A percentile compares a stretch with the other conserved stretches of the same genome.
Conservation (phyloP, 169 alveolate genomes). For the Plasmodium vinckei region DNA sequence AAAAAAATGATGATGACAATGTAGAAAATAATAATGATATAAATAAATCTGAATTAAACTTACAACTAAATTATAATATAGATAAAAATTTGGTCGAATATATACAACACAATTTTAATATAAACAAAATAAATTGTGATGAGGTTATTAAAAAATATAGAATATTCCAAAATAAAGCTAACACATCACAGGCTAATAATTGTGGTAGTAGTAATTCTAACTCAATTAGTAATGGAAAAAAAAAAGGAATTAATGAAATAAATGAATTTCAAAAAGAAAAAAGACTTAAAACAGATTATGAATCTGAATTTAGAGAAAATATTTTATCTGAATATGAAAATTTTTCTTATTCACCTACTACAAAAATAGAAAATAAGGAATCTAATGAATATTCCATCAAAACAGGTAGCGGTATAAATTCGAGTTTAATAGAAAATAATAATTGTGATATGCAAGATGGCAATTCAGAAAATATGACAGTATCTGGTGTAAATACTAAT, state of each 20-base stretch:
- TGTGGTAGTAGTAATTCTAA: neutral
- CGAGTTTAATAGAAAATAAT: neutral
- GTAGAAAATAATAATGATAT: neutral
- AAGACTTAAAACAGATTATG: slow-evolving; percentile 13
- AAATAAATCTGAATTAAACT: neutral
- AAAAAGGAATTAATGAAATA: neutral
- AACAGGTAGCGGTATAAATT: neutral
- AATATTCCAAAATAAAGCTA: neutral
- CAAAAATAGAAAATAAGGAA: neutral
- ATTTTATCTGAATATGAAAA: neutral
- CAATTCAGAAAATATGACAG: neutral
- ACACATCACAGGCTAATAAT: neutral
- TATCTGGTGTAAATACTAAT: too few species aligned
- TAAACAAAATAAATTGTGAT: slow-evolving; percentile 4
- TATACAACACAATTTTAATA: slow-evolving; percentile 37
- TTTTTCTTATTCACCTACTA: neutral
- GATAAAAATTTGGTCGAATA: slow-evolving; percentile 9
- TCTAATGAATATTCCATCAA: too few species aligned
- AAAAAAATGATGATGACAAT: neutral
- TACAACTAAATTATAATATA: slow-evolving; percentile 10
- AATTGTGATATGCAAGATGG: neutral
- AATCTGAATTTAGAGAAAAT: neutral
- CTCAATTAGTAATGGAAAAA: neutral
- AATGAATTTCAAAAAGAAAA: slow-evolving; percentile 22
- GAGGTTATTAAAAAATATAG: slow-evolving; percentile 24